A percentile compares a stretch with the other conserved stretches of the same genome.
Evolutionary conservation across 2,329 filamentous ascomycete species (phyloP).

Genomic region (Exophiala lecanii-corni): DNA sequence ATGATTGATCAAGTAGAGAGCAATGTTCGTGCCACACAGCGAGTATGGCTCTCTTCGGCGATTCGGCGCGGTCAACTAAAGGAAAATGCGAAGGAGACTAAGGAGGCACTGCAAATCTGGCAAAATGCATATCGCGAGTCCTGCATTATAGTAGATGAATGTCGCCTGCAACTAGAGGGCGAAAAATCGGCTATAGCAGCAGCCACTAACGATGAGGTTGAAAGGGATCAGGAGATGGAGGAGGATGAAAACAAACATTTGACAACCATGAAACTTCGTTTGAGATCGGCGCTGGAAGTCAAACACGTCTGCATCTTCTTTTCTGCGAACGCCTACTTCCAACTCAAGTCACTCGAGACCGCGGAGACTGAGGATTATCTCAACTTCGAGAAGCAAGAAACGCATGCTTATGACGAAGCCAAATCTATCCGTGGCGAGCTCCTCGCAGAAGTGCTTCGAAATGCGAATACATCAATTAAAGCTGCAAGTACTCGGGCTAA

Average conservation of each 20-base stretch:
- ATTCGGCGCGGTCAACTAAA: constrained; percentile 71
- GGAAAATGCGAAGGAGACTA: constrained; percentile 66
- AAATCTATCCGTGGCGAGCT: constrained; percentile 75
- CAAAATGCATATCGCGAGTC: constrained; percentile 51
- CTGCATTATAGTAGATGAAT: constrained; percentile 52
- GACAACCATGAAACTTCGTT: constrained; percentile 56
- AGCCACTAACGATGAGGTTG: constrained; percentile 35
- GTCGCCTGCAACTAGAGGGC: constrained; percentile 55
- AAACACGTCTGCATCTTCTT: constrained; percentile 83
- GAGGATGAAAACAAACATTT: constrained; percentile 44
- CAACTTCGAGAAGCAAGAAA: constrained; percentile 65
- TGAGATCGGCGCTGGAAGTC: constrained; percentile 71
- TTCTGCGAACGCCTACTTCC: constrained; percentile 74
- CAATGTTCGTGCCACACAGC: constrained; percentile 62
- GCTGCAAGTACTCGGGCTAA: constrained; percentile 51
- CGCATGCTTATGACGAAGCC: constrained; percentile 69
- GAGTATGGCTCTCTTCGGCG: constrained; percentile 58
- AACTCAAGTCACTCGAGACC: constrained; percentile 68
- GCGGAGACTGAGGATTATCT: constrained; percentile 48
- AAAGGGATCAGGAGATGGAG: constrained; percentile 33
- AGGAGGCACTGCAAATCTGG: constrained; percentile 69
- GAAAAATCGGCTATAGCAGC: constrained; percentile 36
- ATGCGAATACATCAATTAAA: constrained; percentile 61
- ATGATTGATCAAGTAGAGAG: constrained; percentile 86
- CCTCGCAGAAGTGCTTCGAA: constrained; percentile 54